Evolutionary conservation across 129 eudicot genomes (phyloP), one percentile per base, ranked within the genome.

Genomic region (Flaveria ramosissima): DNA sequence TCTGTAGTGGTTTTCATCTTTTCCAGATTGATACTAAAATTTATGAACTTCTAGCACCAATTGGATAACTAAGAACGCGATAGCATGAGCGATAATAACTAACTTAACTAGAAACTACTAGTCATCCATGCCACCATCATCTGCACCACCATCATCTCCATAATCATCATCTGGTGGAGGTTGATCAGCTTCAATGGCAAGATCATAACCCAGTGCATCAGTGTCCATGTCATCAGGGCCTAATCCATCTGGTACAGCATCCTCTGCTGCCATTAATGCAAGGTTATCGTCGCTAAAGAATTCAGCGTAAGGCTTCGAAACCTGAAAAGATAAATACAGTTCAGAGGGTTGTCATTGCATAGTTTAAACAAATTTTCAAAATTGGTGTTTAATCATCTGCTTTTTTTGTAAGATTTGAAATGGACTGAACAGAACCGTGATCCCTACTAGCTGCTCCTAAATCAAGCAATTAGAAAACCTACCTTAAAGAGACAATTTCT

Each of bases 401-500:
- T 36, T 36, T 5, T 4, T 5, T 36, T 36, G n/a, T 36, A 36
- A 36, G 41, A 36, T 36, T 5, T 36, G 41, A 36, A 36, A 36
- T 36, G 55, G 19, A 20, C n/a, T 15, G 4, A 16, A 5, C 55
- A 3, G 57, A 68, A 36, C 27, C 0, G 7, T 45, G 50, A 45
- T 11, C 12, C 50, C 11, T 9, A 21, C 50, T 41, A 21, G 11
- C 17, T 36, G 41, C 8, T 36, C 4, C 41, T 36, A 36, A 36
- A 6, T 36, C 41, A 36, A 36, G 41, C 41, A 36, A 36, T 4
- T 36, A 36, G 32, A 52, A 70, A 74, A 52, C 70, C 16, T 61
- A 88, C 99, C 99, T 95, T 85, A 78, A 78, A 75, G 55, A 92
- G 85, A 60, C 64, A 78, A 51, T 83, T 81, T 60, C 92, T 85